phyloP scores from a whole-genome alignment of 1,139 yeast species.

The Blastobotrys persicus region DNA sequence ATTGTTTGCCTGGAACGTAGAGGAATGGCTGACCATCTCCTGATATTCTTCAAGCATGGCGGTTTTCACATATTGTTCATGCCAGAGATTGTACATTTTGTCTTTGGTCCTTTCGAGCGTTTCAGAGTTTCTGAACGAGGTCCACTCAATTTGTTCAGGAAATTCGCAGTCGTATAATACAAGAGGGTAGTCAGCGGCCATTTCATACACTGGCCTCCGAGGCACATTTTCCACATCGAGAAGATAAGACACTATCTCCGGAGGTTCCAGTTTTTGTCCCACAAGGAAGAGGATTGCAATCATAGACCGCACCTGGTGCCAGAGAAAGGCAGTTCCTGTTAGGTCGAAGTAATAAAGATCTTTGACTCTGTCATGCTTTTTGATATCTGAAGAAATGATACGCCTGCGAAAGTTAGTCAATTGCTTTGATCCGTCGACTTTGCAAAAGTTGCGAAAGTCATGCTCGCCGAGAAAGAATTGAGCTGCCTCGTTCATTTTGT shows the following conservation, averaged over 20 bases:
- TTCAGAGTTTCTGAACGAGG: slow-evolving; percentile 23
- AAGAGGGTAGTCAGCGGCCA: slow-evolving; percentile 92
- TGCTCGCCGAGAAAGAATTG: slow-evolving; percentile 64
- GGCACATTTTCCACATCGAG: slow-evolving; percentile 60
- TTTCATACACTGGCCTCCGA: slow-evolving; percentile 74
- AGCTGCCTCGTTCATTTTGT: slow-evolving; percentile 70
- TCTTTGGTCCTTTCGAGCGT: slow-evolving; percentile 25
- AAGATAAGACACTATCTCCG: slow-evolving; percentile 55
- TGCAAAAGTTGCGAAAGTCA: slow-evolving; percentile 93
- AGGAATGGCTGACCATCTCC: slow-evolving; percentile 31
- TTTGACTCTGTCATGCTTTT: slow-evolving; percentile 20
- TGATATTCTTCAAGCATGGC: slow-evolving; percentile 36
- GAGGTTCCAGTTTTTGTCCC: slow-evolving; percentile 73
- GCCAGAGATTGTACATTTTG: slow-evolving; percentile 33
- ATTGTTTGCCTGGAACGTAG: slow-evolving; percentile 24
- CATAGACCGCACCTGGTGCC: slow-evolving; percentile 99
- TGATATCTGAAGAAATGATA: slow-evolving; percentile 40
- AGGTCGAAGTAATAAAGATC: slow-evolving; percentile 66
- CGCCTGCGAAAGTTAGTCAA: slow-evolving; percentile 69
- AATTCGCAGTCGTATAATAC: slow-evolving; percentile 86
- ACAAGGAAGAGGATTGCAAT: slow-evolving; percentile 75
- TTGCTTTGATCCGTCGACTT: slow-evolving; percentile 90
- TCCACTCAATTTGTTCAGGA: slow-evolving; percentile 64
- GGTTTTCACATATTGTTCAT: slow-evolving; percentile 37
- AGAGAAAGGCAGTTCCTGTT: slow-evolving; percentile 85